Evolutionary conservation across 306 rosid genomes (phyloP), one percentile per base, ranked within the genome.

Genomic region (Spatholobus suberectus): DNA sequence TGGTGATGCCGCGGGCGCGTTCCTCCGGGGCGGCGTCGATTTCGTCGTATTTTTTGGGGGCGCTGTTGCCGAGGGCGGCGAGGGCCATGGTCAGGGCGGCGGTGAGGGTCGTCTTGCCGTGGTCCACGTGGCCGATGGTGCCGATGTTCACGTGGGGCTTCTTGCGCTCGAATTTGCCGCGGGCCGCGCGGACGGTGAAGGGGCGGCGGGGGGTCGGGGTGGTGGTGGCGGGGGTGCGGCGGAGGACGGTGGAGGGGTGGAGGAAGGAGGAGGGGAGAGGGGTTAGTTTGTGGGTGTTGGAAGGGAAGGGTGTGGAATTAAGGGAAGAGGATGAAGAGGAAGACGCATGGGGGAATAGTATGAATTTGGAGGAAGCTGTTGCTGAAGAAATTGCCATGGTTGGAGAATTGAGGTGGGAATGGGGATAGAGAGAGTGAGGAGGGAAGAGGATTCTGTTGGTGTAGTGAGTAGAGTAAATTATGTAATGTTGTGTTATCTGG

Each of bases 111-210:
- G 97, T 93, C 79, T 93, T 93, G n/a, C 97, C 97, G 78, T 93
- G 97, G 94, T 93, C 97, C 23, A 93, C 97, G 59, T 93, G 97
- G n/a, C 97, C 97, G 46, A 93, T 93, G 1, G 97, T 93, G 38
- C 97, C 97, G 58, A 93, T 93, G 87, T 93, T 93, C 40, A 93
- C 90, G 62, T 93, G 97, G 23, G 97, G 97, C 70, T 93, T 93
- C 73, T 93, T 93, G 15, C 97, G 87, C 85, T 93, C 97, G 89
- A 93, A 93, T 38, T 93, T 93, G 5, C 94, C 94, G 6, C 97
- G 80, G 8, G 97, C 97, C 29, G 97, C 97, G 6, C 90, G 88
- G 72, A 93, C 78, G 4, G 93, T 91, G 88, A 90, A 86, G 32
- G 77, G 84, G 78, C 35, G 54, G 35, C 85, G 66, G 71, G 10